phyloP scores from a whole-genome alignment of 1,284 basidiomycete genomes.

The Leccinum fallax region DNA sequence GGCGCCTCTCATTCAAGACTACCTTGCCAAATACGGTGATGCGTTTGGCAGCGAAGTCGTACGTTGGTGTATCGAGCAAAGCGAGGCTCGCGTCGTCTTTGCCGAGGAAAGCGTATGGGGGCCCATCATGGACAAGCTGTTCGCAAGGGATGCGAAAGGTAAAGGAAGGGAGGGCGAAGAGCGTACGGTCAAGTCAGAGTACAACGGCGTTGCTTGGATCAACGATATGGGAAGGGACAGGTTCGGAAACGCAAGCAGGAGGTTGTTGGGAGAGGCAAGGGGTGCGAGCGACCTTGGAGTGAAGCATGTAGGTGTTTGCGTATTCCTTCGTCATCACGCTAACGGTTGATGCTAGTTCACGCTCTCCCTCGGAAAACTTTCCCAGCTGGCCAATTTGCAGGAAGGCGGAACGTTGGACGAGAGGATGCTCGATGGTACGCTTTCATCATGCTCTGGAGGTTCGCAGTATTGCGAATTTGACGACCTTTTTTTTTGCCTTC shows the following conservation, averaged over 20 bases:
- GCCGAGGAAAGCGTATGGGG: conserved; percentile 30
- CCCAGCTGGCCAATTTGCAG: conserved; percentile 76
- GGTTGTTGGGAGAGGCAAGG: conserved; percentile 65
- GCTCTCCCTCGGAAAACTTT: conserved; percentile 89
- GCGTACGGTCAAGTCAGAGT: conserved; percentile 17
- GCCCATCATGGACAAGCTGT: conserved; percentile 74
- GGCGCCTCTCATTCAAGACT: conserved; percentile 60
- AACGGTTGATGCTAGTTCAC: conserved; percentile 62
- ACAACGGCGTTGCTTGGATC: conserved; percentile 80
- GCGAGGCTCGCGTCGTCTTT: conserved; percentile 43
- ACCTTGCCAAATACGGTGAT: conserved; percentile 81
- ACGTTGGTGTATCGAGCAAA: conserved; percentile 82
- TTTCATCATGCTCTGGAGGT: background rate
- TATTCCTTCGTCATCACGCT: background rate
- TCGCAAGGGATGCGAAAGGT: conserved; percentile 44
- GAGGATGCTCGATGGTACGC: conserved; percentile 55
- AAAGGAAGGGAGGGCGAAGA: conserved; percentile 29
- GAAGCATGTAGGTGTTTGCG: conserved; percentile 63
- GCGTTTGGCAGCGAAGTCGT: conserved; percentile 89
- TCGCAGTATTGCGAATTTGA: conserved; percentile 3
- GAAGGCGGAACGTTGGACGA: conserved; percentile 51
- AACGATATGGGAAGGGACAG: conserved; percentile 80
- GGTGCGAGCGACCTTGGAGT: conserved; percentile 61
- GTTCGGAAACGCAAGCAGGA: conserved; percentile 65
- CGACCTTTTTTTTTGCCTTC: background rate